Conservation (phyloP, 176 grass and related monocot species). For the Dendrocalamus sinicus region DNA sequence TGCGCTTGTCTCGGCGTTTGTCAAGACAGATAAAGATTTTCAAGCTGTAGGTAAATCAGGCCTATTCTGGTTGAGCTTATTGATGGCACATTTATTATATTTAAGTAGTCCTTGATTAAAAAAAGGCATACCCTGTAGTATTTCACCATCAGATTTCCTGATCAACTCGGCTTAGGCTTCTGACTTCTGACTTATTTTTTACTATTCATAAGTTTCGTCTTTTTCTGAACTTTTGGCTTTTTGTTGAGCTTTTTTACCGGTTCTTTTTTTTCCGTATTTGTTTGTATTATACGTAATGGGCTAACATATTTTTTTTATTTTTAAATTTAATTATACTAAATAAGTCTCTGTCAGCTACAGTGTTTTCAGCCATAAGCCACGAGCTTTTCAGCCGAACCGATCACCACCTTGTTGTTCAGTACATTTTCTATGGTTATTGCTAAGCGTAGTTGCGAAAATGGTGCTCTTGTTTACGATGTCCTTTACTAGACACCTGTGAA, state of each 20-base stretch:
- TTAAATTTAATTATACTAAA: no score
- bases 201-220: no score
- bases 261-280: no score
- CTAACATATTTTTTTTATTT: no score
- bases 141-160: conserved; percentile 32
- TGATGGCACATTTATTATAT: neutral
- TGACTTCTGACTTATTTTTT: no score
- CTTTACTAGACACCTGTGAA: neutral
- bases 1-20: conserved; percentile 85
- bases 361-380: no score
- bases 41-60: conserved; percentile 51
- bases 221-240: no score
- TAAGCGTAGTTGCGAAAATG: neutral
- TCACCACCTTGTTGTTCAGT: conserved; percentile 3
- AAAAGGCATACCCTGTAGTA: neutral
- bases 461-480: neutral
- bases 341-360: no score
- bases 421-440: neutral
- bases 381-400: no score
- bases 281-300: no score
- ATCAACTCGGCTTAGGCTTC: no score
- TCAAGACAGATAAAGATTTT: conserved; percentile 96
- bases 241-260: no score
- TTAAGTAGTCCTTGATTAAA: neutral
- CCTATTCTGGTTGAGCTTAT: conserved; percentile 22